phyloP scores from a whole-genome alignment of 176 grass and related monocot species.

The Pontederia paniculata region DNA sequence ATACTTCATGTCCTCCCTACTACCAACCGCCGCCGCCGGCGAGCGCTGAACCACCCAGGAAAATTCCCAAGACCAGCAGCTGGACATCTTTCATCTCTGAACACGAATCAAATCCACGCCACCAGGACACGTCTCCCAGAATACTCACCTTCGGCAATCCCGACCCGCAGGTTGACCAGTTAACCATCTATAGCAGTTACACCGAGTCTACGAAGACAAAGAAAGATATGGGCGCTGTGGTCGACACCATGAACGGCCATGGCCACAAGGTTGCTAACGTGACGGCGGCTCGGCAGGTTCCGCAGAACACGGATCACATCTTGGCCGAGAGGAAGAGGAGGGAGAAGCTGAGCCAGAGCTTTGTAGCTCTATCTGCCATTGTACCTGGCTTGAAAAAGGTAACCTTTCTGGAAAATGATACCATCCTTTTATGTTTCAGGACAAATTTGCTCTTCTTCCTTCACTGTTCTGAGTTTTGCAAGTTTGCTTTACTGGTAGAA shows the following conservation, averaged over 20 bases:
- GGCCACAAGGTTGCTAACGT: conserved; percentile 4
- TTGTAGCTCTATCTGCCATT: conserved; percentile 85
- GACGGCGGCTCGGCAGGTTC: not conserved
- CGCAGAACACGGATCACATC: conserved; percentile 73
- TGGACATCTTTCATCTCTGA: conserved; percentile 85
- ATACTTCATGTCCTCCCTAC: conserved; percentile 11
- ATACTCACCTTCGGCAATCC: conserved; percentile 62
- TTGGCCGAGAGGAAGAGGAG: conserved; percentile 75
- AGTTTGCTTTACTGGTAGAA: too few species aligned
- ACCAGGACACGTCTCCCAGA: conserved; percentile 47
- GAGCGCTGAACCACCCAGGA: conserved; percentile 29
- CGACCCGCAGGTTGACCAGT: conserved; percentile 2
- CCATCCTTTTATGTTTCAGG: too few species aligned
- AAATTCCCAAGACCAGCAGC: conserved; percentile 49
- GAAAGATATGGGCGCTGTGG: conserved; percentile 34
- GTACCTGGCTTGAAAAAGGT: conserved; percentile 94
- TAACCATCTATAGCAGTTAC: not conserved
- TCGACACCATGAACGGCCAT: conserved; percentile 25
- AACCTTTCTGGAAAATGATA: conserved; percentile 8
- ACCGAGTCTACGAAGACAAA: conserved; percentile 33
- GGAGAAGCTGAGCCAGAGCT: conserved; percentile 88
- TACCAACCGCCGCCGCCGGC: not conserved
- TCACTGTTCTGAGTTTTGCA: too few species aligned
- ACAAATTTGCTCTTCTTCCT: too few species aligned
- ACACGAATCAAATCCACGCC: conserved; percentile 33